Percentiles rank a stretch among this genome's conserved stretches.
These are phyloP conservation scores for Butyriboletus appendiculatus DNA, from an alignment of 1,284 basidiomycete species.

Conservation along the genomic window DNA sequence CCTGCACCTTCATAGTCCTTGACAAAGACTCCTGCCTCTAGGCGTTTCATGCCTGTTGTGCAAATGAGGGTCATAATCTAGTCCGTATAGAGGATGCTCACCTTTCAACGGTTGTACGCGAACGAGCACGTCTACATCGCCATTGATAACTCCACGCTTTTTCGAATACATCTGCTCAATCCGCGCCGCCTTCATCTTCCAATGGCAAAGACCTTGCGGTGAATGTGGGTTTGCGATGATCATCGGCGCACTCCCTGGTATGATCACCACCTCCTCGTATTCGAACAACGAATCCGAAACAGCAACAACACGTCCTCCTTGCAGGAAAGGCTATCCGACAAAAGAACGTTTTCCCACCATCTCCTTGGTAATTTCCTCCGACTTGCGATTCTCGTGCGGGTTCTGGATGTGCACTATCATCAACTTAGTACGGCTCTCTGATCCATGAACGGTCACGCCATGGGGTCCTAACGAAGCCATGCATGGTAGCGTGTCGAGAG, in stretches of 20 bases:
- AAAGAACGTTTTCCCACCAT: constrained; percentile 82
- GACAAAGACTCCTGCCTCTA: constrained; percentile 88
- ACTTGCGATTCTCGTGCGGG: constrained; percentile 65
- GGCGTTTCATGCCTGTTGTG: constrained; percentile 76
- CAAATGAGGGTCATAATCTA: background rate
- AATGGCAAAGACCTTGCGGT: constrained; percentile 62
- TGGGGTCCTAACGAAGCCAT: constrained; percentile 80
- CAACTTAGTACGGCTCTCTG: constrained; percentile 88
- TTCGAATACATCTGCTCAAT: constrained; percentile 91
- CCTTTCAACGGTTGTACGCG: constrained; percentile 90
- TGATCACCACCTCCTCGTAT: constrained; percentile 72
- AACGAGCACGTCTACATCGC: constrained; percentile 76
- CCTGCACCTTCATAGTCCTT: constrained; percentile 90
- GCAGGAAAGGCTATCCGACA: constrained; percentile 92
- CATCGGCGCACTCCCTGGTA: constrained; percentile 54
- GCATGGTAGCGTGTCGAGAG: constrained; percentile 87
- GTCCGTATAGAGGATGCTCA: constrained; percentile 31
- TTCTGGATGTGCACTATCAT: constrained; percentile 90
- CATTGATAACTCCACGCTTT: constrained; percentile 84
- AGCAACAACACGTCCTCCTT: constrained; percentile 86
- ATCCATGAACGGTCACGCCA: constrained; percentile 92
- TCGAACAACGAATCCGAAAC: constrained; percentile 89
- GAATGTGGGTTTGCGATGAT: constrained; percentile 75
- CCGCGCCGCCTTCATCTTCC: constrained; percentile 78
- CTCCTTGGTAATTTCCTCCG: constrained; percentile 73